Base-by-base conservation (phyloP, 257 asterid species). In the Buddleja alternifolia region DNA sequence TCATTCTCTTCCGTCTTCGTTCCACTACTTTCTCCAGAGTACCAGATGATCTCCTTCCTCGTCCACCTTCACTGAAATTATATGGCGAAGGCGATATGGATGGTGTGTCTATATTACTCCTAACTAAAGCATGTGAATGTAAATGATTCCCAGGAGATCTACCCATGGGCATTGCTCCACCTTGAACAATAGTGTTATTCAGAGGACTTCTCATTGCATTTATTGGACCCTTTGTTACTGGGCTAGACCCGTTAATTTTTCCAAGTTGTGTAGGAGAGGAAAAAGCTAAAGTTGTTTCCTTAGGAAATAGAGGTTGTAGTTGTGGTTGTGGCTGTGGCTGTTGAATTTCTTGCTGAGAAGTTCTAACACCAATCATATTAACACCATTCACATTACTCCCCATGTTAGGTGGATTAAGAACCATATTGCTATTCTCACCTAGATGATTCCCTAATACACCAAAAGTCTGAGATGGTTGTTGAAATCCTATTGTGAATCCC, bases 61-160 rank as follows among this genome's bases (percentile, higher is more conserved):
- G 60, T 12, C 73, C 73, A 37, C 60, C 61, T 77, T 80, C 88
- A 62, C 51, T 73, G 54, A 81, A 75, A 16, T 77, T 75, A 75
- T 72, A 85, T n/a, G 90, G 88, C 37, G 88, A 74, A 50, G 89
- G 85, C 12, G 91, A 79, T 10, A 62, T 69, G 7, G 88, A 77
- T 16, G 90, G 77, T 6, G 78, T 73, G 47, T 83, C 89, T 63
- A 65, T 36, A 39, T 58, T 78, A 51, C 78, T 70, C 64, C 77
- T 80, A 48, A 83, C 69, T 50, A 34, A 48, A 10, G 71, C 34
- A 34, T 79, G 75, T 6, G 78, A 51, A 51, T 60, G 71, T 15
- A 63, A 48, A 14, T 76, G 76, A 40, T 51, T 85, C 60, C 75
- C 76, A 12, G 91, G 86, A 39, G 91, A 73, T 34, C 77, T 79